A percentile compares a stretch with the other conserved stretches of the same genome.
Evolutionary conservation across 805 yeast species (phyloP).

Genomic region (Starmerella etchellsii): DNA sequence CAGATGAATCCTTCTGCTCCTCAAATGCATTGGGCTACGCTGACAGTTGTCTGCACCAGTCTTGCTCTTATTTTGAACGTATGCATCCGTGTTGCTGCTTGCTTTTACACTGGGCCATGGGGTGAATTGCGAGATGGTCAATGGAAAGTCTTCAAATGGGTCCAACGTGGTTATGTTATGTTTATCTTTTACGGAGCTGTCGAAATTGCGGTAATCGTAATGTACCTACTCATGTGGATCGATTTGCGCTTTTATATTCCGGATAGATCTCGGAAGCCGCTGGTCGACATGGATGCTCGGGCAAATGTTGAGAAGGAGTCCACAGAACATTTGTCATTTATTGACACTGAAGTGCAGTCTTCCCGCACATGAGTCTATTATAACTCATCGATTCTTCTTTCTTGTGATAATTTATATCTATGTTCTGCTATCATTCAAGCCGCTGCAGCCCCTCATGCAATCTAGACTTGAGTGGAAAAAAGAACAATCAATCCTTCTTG

Average conservation of each 20-base stretch:
- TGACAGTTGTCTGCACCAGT: constrained; percentile 20
- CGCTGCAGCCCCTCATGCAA: too few species aligned
- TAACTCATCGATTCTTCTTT: too few species aligned
- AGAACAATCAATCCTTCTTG: too few species aligned
- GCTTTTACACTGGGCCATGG: constrained; percentile 18
- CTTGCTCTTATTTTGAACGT: constrained; percentile 21
- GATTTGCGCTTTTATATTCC: constrained; percentile 75
- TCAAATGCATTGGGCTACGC: constrained; percentile 33
- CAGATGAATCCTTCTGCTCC: constrained; percentile 27
- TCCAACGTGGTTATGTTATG: constrained; percentile 45
- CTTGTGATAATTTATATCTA: too few species aligned
- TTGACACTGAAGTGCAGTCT: too few species aligned
- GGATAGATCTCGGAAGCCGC: constrained; percentile 29
- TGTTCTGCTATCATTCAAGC: too few species aligned
- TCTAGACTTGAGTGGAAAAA: too few species aligned
- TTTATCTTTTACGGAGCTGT: constrained; percentile 57
- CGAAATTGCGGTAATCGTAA: constrained; percentile 43
- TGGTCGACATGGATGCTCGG: too few species aligned
- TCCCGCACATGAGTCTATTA: too few species aligned
- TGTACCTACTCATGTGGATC: constrained; percentile 51
- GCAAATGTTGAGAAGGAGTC: too few species aligned
- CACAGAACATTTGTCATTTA: too few species aligned
- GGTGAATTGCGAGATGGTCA: constrained; percentile 2
- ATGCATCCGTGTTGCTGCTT: constrained; percentile 27
- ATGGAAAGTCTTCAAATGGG: constrained; percentile 30